Evolutionary conservation across 2,329 filamentous ascomycete species (phyloP).

Genomic region (Dothiorella sarmentorum): DNA sequence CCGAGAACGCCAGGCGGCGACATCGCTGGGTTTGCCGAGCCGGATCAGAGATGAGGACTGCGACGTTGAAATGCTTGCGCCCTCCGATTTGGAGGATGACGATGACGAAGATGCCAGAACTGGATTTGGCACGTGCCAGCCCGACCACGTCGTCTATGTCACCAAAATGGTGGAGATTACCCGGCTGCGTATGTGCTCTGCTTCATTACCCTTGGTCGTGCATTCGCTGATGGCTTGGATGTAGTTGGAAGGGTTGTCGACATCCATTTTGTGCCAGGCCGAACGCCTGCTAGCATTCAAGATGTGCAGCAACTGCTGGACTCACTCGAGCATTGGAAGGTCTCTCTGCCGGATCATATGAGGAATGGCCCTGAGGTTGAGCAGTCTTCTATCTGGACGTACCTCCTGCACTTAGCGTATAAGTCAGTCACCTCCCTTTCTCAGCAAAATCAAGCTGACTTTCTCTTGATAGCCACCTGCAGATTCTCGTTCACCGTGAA

Average conservation of each 20-base stretch:
- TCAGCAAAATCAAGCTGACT: constrained; percentile 38
- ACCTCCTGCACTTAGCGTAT: neutral
- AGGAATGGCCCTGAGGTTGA: neutral
- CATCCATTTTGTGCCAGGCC: neutral
- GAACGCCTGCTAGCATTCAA: neutral
- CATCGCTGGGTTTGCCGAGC: constrained; percentile 46
- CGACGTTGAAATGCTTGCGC: constrained; percentile 41
- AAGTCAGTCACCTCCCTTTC: constrained; percentile 17
- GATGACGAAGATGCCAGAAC: constrained; percentile 26
- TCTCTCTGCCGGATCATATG: neutral
- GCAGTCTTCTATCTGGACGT: neutral
- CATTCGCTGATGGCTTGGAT: neutral
- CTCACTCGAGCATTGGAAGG: neutral
- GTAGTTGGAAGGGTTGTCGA: neutral
- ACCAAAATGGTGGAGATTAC: neutral
- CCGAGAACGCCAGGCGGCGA: constrained; percentile 48
- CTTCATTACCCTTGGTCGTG: neutral
- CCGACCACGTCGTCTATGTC: constrained; percentile 29
- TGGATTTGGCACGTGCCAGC: constrained; percentile 31
- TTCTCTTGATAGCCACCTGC: constrained; percentile 47
- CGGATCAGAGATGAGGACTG: constrained; percentile 51
- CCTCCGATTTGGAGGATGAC: constrained; percentile 38
- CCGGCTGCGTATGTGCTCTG: neutral
- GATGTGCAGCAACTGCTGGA: neutral
- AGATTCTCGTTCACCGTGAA: constrained; percentile 45